A percentile compares a stretch with the other conserved stretches of the same genome.
These are phyloP conservation scores for Dactylorhiza incarnata DNA, from an alignment of 106 monocot genomes.

Conservation along the genomic window DNA sequence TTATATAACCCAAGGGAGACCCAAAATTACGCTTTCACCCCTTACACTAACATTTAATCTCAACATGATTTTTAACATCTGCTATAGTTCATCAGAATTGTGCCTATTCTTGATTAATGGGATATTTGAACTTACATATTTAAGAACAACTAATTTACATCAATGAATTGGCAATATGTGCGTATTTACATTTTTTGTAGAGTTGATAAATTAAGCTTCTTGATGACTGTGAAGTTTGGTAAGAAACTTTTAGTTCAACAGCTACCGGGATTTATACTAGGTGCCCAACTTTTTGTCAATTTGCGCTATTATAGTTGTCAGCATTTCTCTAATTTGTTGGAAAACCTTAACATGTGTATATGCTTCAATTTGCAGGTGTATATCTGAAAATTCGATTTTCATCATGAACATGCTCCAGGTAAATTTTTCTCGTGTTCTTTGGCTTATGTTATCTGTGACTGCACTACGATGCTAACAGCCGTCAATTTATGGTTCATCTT, in stretches of 20 bases:
- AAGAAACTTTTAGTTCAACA: not conserved
- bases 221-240: not conserved
- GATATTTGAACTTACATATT: not conserved
- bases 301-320: not conserved
- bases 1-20: too few species aligned
- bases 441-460: not conserved
- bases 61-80: too few species aligned
- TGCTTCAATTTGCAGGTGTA: conserved; percentile 64
- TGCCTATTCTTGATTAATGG: not conserved
- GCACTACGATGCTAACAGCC: not conserved
- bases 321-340: not conserved
- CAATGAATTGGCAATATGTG: not conserved
- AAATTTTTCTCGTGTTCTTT: conserved; percentile 9
- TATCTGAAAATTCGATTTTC: conserved; percentile 71
- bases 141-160: not conserved
- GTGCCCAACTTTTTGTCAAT: not conserved
- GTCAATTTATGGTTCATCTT: not conserved
- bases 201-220: not conserved
- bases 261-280: not conserved
- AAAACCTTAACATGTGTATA: not conserved
- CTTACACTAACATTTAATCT: too few species aligned
- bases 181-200: not conserved
- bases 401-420: conserved; percentile 98
- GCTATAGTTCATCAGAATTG: too few species aligned
- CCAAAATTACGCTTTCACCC: too few species aligned